A percentile compares a stretch with the other conserved stretches of the same genome.
Conservation (phyloP, 2,329 filamentous ascomycete species). For the Verticillium albo-atrum region DNA sequence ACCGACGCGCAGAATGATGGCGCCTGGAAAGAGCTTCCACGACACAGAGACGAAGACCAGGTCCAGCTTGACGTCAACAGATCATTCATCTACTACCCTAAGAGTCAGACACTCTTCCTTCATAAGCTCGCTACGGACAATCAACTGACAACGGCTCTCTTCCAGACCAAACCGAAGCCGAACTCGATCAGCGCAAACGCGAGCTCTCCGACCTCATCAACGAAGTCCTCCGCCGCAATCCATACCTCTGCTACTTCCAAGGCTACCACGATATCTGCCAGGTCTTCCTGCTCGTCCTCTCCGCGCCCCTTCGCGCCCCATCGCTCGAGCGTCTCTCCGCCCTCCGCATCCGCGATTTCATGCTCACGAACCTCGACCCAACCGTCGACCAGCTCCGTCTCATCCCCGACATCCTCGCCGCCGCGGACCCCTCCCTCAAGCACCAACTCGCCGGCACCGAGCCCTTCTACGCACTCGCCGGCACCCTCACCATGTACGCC, state of each 20-base stretch:
- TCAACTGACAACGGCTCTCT: not conserved
- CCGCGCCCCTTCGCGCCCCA: constrained; percentile 49
- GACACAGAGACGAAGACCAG: constrained; percentile 86
- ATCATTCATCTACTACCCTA: constrained; percentile 96
- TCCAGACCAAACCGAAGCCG: constrained; percentile 63
- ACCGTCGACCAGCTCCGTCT: constrained; percentile 82
- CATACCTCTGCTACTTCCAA: constrained; percentile 92
- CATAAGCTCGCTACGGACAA: constrained; percentile 12
- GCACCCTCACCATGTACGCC: constrained; percentile 91
- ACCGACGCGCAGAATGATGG: constrained; percentile 1
- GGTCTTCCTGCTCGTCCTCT: constrained; percentile 84
- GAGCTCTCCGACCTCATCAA: constrained; percentile 79
- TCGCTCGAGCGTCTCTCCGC: constrained; percentile 79
- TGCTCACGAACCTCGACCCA: constrained; percentile 82
- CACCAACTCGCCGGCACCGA: constrained; percentile 71
- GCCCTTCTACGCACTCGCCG: constrained; percentile 91
- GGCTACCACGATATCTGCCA: constrained; percentile 98
- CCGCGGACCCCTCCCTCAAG: constrained; percentile 67
- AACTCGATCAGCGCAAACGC: constrained; percentile 66
- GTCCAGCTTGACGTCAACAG: constrained; percentile 89
- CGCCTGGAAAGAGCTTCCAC: constrained; percentile 60
- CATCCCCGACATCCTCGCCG: constrained; percentile 74
- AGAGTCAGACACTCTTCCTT: constrained; percentile 48
- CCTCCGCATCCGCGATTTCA: constrained; percentile 92
- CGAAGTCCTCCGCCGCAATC: constrained; percentile 73